Evolutionary conservation across 106 monocot species (phyloP), one percentile per base, ranked within the genome.

Genomic region (Platanthera zijinensis): DNA sequence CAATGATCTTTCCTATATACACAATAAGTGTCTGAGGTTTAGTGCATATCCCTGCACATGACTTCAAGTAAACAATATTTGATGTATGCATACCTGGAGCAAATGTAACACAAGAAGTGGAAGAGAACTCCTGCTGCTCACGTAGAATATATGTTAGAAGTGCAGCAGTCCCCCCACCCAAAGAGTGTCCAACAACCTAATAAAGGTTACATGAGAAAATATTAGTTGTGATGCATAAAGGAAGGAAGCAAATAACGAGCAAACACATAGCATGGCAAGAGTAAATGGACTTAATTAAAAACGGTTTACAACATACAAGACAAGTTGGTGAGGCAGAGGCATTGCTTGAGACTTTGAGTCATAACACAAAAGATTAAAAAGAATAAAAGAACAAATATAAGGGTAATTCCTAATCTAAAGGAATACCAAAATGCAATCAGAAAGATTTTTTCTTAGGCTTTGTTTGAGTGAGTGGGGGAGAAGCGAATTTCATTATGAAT

Each of bases 121-220:
- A 67, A 7, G 89, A 66, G 77, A 97, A 91, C 71, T 90, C 93
- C 51, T 90, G 84, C 47, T 89, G 93, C 82, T 97, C 96, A 71
- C 96, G 82, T 62, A 97, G 81, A 72, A 97, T 74, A 78, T 93
- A 97, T 6, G 96, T 93, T 54, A 97, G 75, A 51, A 97, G 82
- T 69, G 96, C 91, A 64, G 96, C 96, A 11, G 96, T 97, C 54
- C 96, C 96, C 66, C 93, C 96, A 75, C 96, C 96, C 48, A 97
- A 82, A 56, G 96, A 97, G 75, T 97, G 96, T 11, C 96, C 96
- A 13, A 97, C 89, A 77, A 97, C 86, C 96, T 97, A 78, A 54
- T 62, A 7, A 82, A 45, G 52, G 78, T 69, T 77, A 18, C 11
- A 69, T 39, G 6, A 39, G 9, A 39, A 53, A 45, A 53, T 57